Base-by-base conservation (phyloP, 2,329 filamentous ascomycete species). In the Pestalotiopsis sp. region DNA sequence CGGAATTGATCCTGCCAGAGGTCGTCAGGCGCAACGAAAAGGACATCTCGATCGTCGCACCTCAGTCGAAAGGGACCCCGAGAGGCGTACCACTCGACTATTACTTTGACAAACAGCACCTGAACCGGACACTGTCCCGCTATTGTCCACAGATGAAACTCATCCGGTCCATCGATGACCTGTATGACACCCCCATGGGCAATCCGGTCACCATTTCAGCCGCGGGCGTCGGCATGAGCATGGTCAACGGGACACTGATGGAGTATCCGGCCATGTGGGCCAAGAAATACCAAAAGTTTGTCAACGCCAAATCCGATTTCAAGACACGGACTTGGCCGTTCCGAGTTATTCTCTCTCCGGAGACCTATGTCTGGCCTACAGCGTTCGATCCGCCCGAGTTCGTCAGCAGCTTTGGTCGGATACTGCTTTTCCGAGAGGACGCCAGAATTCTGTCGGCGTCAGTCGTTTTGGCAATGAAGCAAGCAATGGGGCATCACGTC, bases 71-170 rank as follows among this genome's bases (percentile, higher is more conserved):
- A 7, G 77, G 77, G 56, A 70, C 75, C 9, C 70, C 75, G 13
- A 68, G 81, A n/a, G 75, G 78, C 64, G 69, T 75, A 12, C 69
- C 75, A 13, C 67, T 81, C 17, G 76, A 77, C 64, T 79, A 80
- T 69, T 76, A 80, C 68, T 82, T 81, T 74, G 80, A 81, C 69
- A 66, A 67, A 38, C 71, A 74, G 9, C 75, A 81, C 69, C 74
- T 82, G 11, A 70, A 75, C 64, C 31, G 69, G 65, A 72, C 75
- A 17, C 74, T 82, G 27, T 67, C 71, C 3, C 68, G 69, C 6
- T 71, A 74, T 68, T 82, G 81, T 64, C 80, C 81, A n/a, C 79
- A 81, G 73, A 75, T 82, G 73, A 76, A 74, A 64, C 66, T 81
- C 61, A 73, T 81, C 71, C 64, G 68, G 25, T 81, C 78, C 31